Percentiles rank a stretch among this genome's conserved stretches.
phyloP scores from a whole-genome alignment of 2,329 filamentous ascomycete species.

The Cercospora sp. region DNA sequence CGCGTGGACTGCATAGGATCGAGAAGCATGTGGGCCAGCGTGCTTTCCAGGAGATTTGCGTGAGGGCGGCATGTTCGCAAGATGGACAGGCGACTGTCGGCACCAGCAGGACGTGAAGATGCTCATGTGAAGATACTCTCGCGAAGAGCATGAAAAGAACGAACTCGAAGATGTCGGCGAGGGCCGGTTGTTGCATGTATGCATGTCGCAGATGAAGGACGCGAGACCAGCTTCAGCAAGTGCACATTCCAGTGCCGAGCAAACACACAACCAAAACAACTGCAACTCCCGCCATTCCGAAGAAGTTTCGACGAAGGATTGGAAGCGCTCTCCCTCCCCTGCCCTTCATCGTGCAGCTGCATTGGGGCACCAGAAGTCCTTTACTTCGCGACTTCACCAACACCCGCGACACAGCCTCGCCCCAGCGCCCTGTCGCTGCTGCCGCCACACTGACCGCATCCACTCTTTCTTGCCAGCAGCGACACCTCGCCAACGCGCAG shows the following conservation, averaged over 20 bases:
- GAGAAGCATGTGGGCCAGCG: background rate
- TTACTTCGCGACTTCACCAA: background rate
- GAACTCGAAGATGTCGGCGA: background rate
- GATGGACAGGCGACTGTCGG: background rate
- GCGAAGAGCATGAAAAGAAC: background rate
- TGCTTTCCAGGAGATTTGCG: background rate
- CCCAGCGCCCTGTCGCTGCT: background rate
- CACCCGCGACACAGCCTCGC: conserved; percentile 7
- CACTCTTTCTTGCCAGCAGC: conserved; percentile 7
- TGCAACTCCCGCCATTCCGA: conserved; percentile 10
- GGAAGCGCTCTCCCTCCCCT: background rate
- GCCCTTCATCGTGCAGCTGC: background rate
- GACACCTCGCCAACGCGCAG: background rate
- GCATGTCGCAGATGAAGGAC: conserved; percentile 1
- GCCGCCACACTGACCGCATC: conserved; percentile 7
- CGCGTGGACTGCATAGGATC: background rate
- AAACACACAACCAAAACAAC: conserved; percentile 6
- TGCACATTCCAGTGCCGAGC: conserved; percentile 1
- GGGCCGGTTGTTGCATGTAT: background rate
- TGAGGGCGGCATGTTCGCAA: background rate
- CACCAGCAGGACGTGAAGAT: background rate
- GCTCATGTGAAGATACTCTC: no score
- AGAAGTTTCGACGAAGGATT: conserved; percentile 2
- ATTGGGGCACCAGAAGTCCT: background rate
- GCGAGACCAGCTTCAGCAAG: background rate